A percentile compares a stretch with the other conserved stretches of the same genome.
phyloP scores from a whole-genome alignment of 257 asterid species.

The Thymus quinquecostatus region DNA sequence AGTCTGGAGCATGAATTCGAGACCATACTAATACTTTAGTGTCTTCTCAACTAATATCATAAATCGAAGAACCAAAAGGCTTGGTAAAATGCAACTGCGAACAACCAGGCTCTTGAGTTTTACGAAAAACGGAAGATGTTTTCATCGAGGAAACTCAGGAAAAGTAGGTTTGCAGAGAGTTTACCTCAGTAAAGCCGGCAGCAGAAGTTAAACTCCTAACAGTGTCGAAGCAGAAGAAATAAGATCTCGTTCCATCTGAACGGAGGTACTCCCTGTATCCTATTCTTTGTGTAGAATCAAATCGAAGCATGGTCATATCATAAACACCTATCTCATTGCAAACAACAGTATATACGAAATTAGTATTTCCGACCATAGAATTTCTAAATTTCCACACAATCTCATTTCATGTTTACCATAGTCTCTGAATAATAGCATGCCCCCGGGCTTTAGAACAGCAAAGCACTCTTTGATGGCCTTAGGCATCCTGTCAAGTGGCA shows the following conservation, averaged over 20 bases:
- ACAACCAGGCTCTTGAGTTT: not conserved
- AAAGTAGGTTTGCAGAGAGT: not conserved
- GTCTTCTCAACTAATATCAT: no score
- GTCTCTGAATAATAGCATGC: slow-evolving; percentile 84
- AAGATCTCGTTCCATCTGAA: slow-evolving; percentile 89
- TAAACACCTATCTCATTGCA: slow-evolving; percentile 64
- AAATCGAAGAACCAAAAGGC: no score
- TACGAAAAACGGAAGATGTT: not conserved
- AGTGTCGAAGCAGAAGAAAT: slow-evolving; percentile 80
- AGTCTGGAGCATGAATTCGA: no score
- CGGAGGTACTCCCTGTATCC: slow-evolving; percentile 87
- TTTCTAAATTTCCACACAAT: slow-evolving; percentile 17
- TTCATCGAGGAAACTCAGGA: no score
- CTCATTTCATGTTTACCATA: slow-evolving; percentile 60
- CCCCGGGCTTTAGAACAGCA: slow-evolving; percentile 83
- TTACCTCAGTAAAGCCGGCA: slow-evolving; percentile 83
- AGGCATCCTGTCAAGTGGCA: slow-evolving; percentile 72
- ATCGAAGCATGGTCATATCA: slow-evolving; percentile 98
- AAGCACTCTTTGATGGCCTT: slow-evolving; percentile 68
- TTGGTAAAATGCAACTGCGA: not conserved
- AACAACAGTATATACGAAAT: slow-evolving; percentile 11
- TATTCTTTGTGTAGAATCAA: slow-evolving; percentile 65
- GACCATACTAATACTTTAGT: no score
- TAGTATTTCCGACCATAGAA: not conserved
- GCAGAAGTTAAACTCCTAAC: slow-evolving; percentile 57